These are phyloP conservation scores for Casuarina glauca DNA, from an alignment of 306 rosid genomes.

Conservation along the genomic window DNA sequence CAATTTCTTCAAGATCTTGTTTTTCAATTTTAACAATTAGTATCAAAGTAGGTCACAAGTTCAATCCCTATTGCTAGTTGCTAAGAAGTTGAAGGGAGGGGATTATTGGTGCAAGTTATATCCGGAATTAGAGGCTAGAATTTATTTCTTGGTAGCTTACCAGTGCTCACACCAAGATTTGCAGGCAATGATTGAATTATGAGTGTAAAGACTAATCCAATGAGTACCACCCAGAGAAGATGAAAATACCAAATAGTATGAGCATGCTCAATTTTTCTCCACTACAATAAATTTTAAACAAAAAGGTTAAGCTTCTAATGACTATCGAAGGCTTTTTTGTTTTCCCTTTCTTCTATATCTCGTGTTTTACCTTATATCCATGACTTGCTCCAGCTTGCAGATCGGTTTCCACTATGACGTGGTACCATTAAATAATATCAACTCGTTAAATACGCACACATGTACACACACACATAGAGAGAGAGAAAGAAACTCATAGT, in stretches of 20 bases:
- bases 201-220: conserved; percentile 79
- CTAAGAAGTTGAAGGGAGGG: too few relatives aligned
- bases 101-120: neutral
- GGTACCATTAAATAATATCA: neutral
- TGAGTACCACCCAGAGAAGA: conserved; percentile 84
- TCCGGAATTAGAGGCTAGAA: neutral
- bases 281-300: too few relatives aligned
- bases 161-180: conserved; percentile 83
- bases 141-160: conserved; percentile 27
- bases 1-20: too few relatives aligned
- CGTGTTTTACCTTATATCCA: conserved; percentile 61
- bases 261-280: neutral
- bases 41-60: too few relatives aligned
- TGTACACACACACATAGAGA: neutral
- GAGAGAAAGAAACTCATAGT: conserved; percentile 39
- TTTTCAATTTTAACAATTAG: too few relatives aligned
- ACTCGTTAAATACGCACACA: neutral
- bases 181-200: conserved; percentile 87
- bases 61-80: too few relatives aligned
- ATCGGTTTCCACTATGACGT: conserved; percentile 81
- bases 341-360: neutral
- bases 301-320: neutral
- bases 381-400: conserved; percentile 89
- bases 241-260: conserved; percentile 30
- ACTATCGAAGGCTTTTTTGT: neutral